Base-by-base conservation (phyloP, 805 yeast genomes). In the Ogataea dorogensis region DNA sequence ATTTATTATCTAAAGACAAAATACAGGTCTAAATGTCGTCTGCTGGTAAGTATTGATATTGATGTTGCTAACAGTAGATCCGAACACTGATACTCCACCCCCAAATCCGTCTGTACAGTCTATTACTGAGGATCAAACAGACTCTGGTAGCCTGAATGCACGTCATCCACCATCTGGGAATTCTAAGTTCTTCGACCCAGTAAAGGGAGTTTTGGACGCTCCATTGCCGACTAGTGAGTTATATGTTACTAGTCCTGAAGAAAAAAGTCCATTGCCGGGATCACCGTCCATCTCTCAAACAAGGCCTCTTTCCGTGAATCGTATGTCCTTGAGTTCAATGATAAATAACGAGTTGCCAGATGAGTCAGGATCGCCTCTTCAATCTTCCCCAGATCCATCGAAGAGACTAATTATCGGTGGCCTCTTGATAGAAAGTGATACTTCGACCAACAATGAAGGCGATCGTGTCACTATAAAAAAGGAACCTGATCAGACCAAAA, bases 301-400 rank as follows among this genome's bases (percentile, higher is more conserved):
- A n/a, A n/a, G n/a, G n/a, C n/a, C n/a, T n/a, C n/a, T n/a, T n/a
- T n/a, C n/a, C n/a, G 17, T 13, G 11, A 41, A 41, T n/a, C 26
- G 45, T 4, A 52, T 54, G 57, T 47, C 56, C 3, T 36, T 54
- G 22, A 49, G 54, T 27, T 38, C 54, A 1, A 46, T 54, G 56
- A 54, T 54, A 14, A 54, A 52, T 32, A 40, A 42, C 15, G 57
- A 49, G 7, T 43, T 36, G 22, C 32, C 19, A 24, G 24, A 6
- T 11, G 17, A 15, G n/a, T 21, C 14, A 4, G 13, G 14, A 8
- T 18, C 14, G 5, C 15, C 17, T 16, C 19, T 16, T 5, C 17
- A 15, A 11, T 12, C 6, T 5, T 21, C 31, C n/a, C 10, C 29
- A 16, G n/a, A 18, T 13, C 2, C 19, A 11, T 7, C 33, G 12